Conservation (phyloP, 345 rosid species). For the Gossypium raimondii region DNA sequence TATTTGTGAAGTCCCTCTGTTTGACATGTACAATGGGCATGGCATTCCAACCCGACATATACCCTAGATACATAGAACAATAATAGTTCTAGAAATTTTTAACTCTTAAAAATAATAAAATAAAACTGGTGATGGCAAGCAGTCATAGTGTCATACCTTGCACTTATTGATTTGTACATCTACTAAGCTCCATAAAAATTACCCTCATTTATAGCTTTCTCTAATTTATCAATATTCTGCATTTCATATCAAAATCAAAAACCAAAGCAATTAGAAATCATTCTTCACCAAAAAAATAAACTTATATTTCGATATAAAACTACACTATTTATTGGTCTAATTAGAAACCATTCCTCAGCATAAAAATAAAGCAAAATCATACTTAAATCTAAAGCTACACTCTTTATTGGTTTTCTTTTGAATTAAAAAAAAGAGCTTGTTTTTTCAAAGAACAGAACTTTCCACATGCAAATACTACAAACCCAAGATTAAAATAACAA, state of each 20-base stretch:
- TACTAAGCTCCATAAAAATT: slow-evolving; percentile 92
- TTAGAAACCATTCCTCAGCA: slow-evolving; percentile 7
- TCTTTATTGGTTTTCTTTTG: not conserved
- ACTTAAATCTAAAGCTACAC: not conserved
- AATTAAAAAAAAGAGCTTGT: not conserved
- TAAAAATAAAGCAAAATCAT: not conserved
- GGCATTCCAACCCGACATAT: not conserved
- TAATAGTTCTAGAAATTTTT: not conserved
- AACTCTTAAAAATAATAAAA: not conserved
- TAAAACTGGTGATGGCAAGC: not conserved
- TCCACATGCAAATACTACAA: not conserved
- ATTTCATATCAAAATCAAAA: not conserved
- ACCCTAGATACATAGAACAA: not conserved
- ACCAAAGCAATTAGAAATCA: not conserved
- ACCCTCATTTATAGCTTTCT: slow-evolving; percentile 67
- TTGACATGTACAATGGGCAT: no score
- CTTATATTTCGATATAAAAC: not conserved
- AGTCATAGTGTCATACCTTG: slow-evolving; percentile 41
- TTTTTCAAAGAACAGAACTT: not conserved
- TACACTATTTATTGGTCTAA: no score
- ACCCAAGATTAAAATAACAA: not conserved
- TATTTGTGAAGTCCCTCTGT: no score
- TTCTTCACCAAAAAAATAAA: slow-evolving; percentile 2
- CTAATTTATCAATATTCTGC: slow-evolving; percentile 81
- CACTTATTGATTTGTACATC: slow-evolving; percentile 90